phyloP scores from a whole-genome alignment of 441 rosid genomes.

The Mallotus japonicus region DNA sequence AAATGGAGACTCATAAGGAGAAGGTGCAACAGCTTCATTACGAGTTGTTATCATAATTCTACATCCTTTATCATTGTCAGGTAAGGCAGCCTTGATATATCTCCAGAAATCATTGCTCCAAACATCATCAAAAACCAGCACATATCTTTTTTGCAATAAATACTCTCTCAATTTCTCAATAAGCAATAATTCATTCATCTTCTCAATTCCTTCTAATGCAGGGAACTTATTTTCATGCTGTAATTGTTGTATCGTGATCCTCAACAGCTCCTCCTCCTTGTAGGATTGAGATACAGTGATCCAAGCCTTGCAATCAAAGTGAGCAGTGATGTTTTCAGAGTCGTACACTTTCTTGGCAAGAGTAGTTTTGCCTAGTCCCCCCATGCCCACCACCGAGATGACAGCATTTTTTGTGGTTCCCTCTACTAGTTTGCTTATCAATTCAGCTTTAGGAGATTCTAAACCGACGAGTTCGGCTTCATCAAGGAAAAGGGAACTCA shows the following conservation, averaged over 20 bases:
- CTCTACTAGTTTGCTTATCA: constrained; percentile 5
- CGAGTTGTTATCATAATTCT: not conserved
- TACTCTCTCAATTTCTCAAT: not conserved
- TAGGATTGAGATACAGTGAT: too few relatives aligned
- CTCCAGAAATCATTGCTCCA: too few relatives aligned
- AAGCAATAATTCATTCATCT: not conserved
- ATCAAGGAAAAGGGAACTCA: constrained; percentile 18
- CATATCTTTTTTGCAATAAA: too few relatives aligned
- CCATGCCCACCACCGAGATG: too few relatives aligned
- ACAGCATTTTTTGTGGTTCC: too few relatives aligned
- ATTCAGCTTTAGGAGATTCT: constrained; percentile 5
- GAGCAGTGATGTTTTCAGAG: too few relatives aligned
- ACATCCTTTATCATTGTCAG: not conserved
- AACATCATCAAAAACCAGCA: too few relatives aligned
- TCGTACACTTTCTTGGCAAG: too few relatives aligned
- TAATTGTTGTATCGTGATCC: not conserved
- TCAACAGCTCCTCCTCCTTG: not conserved
- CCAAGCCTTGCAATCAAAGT: too few relatives aligned
- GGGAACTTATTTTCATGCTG: not conserved
- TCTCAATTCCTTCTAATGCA: not conserved
- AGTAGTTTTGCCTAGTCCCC: too few relatives aligned
- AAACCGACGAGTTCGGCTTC: constrained; percentile 24
- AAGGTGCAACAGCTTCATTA: not conserved
- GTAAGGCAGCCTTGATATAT: too few relatives aligned
- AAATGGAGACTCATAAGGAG: not conserved